A percentile compares a stretch with the other conserved stretches of the same genome.
phyloP scores from a whole-genome alignment of 306 rosid genomes.

The Glycine latifolia region DNA sequence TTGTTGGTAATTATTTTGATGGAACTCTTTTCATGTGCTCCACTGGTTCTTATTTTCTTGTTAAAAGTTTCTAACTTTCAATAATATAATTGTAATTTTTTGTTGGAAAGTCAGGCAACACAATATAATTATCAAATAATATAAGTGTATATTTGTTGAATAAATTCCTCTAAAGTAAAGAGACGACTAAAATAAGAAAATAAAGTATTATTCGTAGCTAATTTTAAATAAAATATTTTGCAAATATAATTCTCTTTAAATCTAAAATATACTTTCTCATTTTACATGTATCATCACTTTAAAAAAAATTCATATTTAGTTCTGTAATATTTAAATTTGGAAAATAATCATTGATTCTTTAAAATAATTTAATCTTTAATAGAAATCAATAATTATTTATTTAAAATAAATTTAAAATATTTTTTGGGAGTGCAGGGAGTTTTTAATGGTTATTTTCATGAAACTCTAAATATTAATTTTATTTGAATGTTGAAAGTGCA shows the following conservation, averaged over 20 bases:
- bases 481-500: not conserved
- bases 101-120: not conserved
- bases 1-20: not conserved
- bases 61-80: not conserved
- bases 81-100: not conserved
- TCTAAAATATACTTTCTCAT: not conserved
- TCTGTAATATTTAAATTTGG: not conserved
- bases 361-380: not conserved
- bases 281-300: not conserved
- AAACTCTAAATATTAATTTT: not conserved
- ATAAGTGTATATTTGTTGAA: not conserved
- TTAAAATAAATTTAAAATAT: not conserved
- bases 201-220: not conserved
- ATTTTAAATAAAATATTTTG: not conserved
- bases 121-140: not conserved
- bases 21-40: constrained; percentile 1
- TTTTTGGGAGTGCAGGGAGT: not conserved
- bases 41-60: not conserved
- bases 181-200: not conserved
- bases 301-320: not conserved
- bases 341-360: not conserved
- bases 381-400: not conserved
- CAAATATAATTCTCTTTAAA: not conserved
- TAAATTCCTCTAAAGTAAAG: not conserved
- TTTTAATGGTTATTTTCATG: not conserved